Evolutionary conservation across 257 asterid species (phyloP).

Genomic region (Solanum acaule): DNA sequence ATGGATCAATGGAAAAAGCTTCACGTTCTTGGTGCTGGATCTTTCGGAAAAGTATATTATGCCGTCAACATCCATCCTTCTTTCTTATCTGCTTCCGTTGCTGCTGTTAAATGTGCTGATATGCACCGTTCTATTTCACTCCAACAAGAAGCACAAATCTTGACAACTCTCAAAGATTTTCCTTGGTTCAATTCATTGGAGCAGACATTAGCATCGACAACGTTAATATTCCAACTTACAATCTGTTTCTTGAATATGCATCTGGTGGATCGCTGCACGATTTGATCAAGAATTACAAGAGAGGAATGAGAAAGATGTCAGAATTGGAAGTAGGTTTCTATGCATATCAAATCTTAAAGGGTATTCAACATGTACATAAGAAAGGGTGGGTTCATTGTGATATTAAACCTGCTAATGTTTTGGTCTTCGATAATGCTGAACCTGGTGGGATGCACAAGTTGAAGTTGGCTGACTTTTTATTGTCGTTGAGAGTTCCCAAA

Average conservation of each 20-base stretch:
- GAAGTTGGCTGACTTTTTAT: slow-evolving; percentile 5
- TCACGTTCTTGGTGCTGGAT: too few relatives aligned
- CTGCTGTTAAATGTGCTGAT: too few relatives aligned
- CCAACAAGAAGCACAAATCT: too few relatives aligned
- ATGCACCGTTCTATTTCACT: too few relatives aligned
- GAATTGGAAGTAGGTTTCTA: not conserved
- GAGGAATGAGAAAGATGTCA: not conserved
- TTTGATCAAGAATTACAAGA: not conserved
- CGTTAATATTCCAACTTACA: not conserved
- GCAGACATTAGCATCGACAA: not conserved
- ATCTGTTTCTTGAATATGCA: slow-evolving; percentile 3
- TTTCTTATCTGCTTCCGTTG: too few relatives aligned
- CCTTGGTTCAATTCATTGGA: not conserved
- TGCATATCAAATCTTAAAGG: not conserved
- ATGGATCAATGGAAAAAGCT: too few relatives aligned
- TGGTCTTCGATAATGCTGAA: not conserved
- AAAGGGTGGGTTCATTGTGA: slow-evolving; percentile 6
- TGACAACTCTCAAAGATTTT: too few relatives aligned
- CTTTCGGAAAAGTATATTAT: too few relatives aligned
- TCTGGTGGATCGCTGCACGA: not conserved
- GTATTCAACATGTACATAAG: not conserved
- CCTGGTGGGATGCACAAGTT: not conserved
- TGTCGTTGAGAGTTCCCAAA: not conserved
- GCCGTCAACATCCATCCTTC: too few relatives aligned
- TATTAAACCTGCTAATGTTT: slow-evolving; percentile 1